Base-by-base conservation (phyloP, 371 early-diverging fungal genomes). In the Haplosporangium sp. region DNA sequence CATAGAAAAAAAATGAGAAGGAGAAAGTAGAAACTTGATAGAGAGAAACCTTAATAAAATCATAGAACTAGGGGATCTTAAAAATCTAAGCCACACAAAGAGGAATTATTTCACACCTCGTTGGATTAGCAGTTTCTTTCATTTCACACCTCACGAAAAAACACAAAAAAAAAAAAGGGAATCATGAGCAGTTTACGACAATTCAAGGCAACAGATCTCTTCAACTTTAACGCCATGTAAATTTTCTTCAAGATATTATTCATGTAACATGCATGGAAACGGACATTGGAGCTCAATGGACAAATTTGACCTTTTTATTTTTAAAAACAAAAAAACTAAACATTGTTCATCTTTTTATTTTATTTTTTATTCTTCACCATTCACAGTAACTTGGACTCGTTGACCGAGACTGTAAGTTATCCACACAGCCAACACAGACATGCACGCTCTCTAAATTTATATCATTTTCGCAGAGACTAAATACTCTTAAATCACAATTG, bases 141-240 rank as follows among this genome's bases (percentile, higher is more conserved):
- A 27, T 27, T 27, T 27, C 27, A 27, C 27, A 27, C 27, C 27
- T 27, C 27, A 27, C 27, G 27, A 27, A 42, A 42, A 42, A 59
- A 35, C 3, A 34, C 34, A 8, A 6, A 27, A 13, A 5, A 40
- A 40, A 61, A n/a, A 48, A 15, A 61, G 1, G 27, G 20, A 45
- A 73, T 39, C 37, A 94, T 94, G 94, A 92, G 93, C 44, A 86
- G 88, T 20, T 39, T 93, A 15, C 79, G 93, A 39, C 88, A 92
- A 39, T 94, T 94, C 85, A 91, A 88, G 56, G 93, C 96, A 4
- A 91, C 91, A 61, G 97, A 97, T 84, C 85, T 97, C 27, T 96
- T 97, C 86, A 89, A 85, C 65, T 95, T 97, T 85, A 96, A 96
- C 77, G 94, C 93, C 83, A 90, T 97, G 93, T 92, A 91, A 72